Evolutionary conservation across 2,329 filamentous ascomycete genomes (phyloP).

Genomic region (Conoideocrella luteorostrata): DNA sequence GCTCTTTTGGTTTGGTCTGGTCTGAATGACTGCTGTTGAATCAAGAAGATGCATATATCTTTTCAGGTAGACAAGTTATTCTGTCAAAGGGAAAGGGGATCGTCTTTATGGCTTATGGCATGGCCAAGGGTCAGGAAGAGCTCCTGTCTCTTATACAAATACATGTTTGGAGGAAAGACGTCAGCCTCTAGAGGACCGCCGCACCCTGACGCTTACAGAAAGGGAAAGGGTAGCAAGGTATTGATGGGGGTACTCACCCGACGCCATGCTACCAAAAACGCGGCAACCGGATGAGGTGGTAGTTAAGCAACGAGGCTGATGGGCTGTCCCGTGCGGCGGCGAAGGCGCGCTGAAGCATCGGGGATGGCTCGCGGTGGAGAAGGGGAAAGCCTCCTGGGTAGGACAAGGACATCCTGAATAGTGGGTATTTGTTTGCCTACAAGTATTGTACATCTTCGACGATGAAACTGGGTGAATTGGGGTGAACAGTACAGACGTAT

Average conservation of each 20-base stretch:
- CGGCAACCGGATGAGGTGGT: conserved; percentile 1
- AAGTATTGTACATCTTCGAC: no score
- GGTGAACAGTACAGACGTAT: not conserved
- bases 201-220: not conserved
- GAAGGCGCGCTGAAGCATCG: conserved; percentile 3
- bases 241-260: not conserved
- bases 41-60: not conserved
- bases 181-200: conserved; percentile 6
- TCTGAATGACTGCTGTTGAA: not conserved
- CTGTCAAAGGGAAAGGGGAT: not conserved
- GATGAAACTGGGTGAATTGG: conserved; percentile 1
- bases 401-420: not conserved
- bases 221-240: not conserved
- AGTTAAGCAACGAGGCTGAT: conserved; percentile 6
- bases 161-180: conserved; percentile 3
- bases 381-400: not conserved
- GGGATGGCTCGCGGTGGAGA: conserved; percentile 1
- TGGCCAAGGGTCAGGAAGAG: conserved; percentile 1
- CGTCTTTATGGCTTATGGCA: conserved; percentile 5
- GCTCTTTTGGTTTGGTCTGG: not conserved
- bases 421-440: not conserved
- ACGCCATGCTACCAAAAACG: not conserved
- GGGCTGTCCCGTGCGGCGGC: conserved; percentile 9
- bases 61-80: not conserved
- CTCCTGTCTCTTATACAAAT: conserved; percentile 1